Evolutionary conservation across 2,329 filamentous ascomycete species (phyloP).

Genomic region (Alternaria triticimaculans): DNA sequence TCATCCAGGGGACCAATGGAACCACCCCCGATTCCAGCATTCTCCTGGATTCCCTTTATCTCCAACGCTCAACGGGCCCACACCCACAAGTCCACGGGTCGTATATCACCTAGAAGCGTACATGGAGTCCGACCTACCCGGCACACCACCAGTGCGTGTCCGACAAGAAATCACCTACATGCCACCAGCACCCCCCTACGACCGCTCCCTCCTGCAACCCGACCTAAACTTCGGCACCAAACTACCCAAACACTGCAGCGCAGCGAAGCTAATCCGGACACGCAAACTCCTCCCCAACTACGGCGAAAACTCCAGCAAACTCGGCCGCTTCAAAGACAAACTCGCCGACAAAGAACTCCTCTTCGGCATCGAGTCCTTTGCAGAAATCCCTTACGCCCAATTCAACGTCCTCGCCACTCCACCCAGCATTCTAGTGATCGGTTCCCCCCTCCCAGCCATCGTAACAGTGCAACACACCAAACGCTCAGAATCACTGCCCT

Average conservation of each 20-base stretch:
- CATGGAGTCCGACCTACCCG: slow-evolving; percentile 7
- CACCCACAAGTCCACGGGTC: slow-evolving; percentile 14
- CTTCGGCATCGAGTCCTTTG: slow-evolving; percentile 25
- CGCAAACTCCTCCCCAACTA: slow-evolving; percentile 31
- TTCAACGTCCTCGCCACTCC: slow-evolving; percentile 33
- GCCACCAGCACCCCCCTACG: slow-evolving; percentile 22
- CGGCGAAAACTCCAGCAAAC: slow-evolving; percentile 22
- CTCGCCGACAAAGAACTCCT: slow-evolving; percentile 31
- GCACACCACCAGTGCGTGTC: slow-evolving; percentile 2
- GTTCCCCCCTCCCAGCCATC: slow-evolving; percentile 19
- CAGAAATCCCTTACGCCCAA: slow-evolving; percentile 28
- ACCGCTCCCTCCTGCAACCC: slow-evolving; percentile 21
- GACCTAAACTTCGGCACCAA: slow-evolving; percentile 19
- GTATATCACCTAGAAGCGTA: slow-evolving; percentile 26
- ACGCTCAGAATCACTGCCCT: slow-evolving; percentile 30
- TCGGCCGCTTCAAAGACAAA: slow-evolving; percentile 28
- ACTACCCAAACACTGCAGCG: slow-evolving; percentile 25
- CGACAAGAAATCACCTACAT: slow-evolving; percentile 19
- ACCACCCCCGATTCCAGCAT: slow-evolving; percentile 35
- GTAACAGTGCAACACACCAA: slow-evolving; percentile 32
- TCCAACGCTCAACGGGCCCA: slow-evolving; percentile 16
- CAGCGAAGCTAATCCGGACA: slow-evolving; percentile 30
- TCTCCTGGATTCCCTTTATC: slow-evolving; percentile 29
- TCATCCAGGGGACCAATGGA: slow-evolving; percentile 23
- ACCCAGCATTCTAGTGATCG: slow-evolving; percentile 27